Base-by-base conservation (phyloP, 1,284 basidiomycete genomes). In the Leccinum holopus region DNA sequence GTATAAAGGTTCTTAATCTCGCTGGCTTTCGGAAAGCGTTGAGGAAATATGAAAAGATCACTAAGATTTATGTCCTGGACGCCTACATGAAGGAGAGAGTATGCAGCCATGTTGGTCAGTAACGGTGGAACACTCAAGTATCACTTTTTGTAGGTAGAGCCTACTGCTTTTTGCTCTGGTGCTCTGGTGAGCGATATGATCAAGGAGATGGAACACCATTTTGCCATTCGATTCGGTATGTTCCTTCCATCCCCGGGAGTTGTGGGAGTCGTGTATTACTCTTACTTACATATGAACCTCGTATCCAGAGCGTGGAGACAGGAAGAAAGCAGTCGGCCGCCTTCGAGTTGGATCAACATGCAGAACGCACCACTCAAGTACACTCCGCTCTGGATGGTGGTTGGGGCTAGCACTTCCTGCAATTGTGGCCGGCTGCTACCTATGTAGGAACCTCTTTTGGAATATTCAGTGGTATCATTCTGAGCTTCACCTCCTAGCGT, bases 31-130 rank as follows among this genome's bases (percentile, higher is more conserved):
- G 92, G 25, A 98, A 98, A 75, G 91, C 90, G 0, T 74, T 97
- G 65, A 98, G 95, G 78, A 98, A 97, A 78, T 97, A 95, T 69
- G 93, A 95, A 72, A 98, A 97, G 77, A 80, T 86, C 2, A 90
- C 92, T 1, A 86, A 83, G 70, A 89, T 90, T 25, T 78, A 84
- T 47, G 82, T 81, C 2, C 86, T 90, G 72, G 83, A 87, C 54
- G 82, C 85, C 61, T 97, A 92, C 75, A 91, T 87, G 79, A 78
- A 81, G n/a, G 89, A 93, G 69, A 88, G 87, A 72, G 91, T 91
- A 65, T 30, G 66, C 33, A 21, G 6, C 18, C 18, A 44, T 4
- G 1, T 10, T 52, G 25, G 12, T 32, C 10, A 16, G 32, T 44
- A 16, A 41, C 33, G 11, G 28, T 30, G 8, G 11, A 55, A 54